Conservation (phyloP, 768 basidiomycete species). For the Trametes gibbosa region DNA sequence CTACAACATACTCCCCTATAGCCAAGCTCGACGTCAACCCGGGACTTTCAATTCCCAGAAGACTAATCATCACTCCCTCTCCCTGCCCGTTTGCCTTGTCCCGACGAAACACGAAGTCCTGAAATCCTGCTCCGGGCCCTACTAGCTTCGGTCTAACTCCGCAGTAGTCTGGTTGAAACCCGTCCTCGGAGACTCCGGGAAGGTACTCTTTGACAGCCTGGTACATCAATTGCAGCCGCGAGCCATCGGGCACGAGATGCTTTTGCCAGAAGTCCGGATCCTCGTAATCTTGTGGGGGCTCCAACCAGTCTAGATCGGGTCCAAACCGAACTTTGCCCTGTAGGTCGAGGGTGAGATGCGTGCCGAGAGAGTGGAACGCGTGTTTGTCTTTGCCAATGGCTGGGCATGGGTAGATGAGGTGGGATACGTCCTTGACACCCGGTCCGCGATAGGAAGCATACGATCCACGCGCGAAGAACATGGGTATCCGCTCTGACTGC, state of each 20-base stretch:
- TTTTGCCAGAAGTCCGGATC: conserved; percentile 75
- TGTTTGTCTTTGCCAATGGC: conserved; percentile 54
- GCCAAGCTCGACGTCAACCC: conserved; percentile 87
- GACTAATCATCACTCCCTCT: conserved; percentile 61
- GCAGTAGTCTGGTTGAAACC: conserved; percentile 77
- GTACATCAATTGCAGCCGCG: conserved; percentile 62
- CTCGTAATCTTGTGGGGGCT: conserved; percentile 43
- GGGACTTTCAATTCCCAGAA: conserved; percentile 90
- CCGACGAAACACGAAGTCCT: conserved; percentile 75
- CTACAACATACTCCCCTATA: conserved; percentile 79
- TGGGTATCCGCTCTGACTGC: conserved; percentile 54
- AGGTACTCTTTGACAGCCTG: conserved; percentile 71
- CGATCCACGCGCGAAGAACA: conserved; percentile 81
- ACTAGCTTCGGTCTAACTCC: conserved; percentile 89
- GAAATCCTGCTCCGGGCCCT: conserved; percentile 68
- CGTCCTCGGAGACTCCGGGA: conserved; percentile 55
- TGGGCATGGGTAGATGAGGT: conserved; percentile 92
- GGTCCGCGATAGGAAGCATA: conserved; percentile 88
- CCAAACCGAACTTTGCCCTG: conserved; percentile 87
- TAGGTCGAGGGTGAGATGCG: conserved; percentile 87
- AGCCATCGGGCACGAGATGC: conserved; percentile 62
- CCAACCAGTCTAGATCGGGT: conserved; percentile 88
- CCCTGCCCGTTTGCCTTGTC: conserved; percentile 43
- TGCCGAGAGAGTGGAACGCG: conserved; percentile 82
- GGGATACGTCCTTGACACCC: conserved; percentile 61